Evolutionary conservation across 1,284 basidiomycete genomes (phyloP).

Genomic region (Microstroma glucosiphilum): DNA sequence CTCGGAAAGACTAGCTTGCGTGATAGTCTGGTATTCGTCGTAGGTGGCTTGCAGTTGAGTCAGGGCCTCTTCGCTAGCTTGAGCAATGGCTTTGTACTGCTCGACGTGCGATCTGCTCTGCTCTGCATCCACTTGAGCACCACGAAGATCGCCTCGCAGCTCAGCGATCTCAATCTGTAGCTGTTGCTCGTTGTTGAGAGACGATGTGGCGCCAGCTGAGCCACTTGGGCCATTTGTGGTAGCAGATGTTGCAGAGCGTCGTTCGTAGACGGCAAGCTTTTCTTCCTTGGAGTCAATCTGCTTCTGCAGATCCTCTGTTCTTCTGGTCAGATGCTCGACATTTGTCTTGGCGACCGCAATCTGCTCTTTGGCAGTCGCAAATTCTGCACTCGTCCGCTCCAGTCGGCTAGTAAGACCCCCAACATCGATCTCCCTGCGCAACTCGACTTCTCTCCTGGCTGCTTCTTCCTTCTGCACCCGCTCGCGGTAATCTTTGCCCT

Average conservation of each 20-base stretch:
- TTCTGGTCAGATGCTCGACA: constrained; percentile 71
- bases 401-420: constrained; percentile 69
- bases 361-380: constrained; percentile 66
- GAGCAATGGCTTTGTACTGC: constrained; percentile 76
- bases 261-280: constrained; percentile 79
- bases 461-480: constrained; percentile 77
- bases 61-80: constrained; percentile 71
- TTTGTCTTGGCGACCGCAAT: constrained; percentile 71
- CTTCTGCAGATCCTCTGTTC: constrained; percentile 64
- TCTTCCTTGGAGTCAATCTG: constrained; percentile 71
- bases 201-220: constrained; percentile 5
- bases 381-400: constrained; percentile 66
- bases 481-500: constrained; percentile 65
- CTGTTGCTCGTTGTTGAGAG: constrained; percentile 65
- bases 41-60: constrained; percentile 64
- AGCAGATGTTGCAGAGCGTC: constrained; percentile 52
- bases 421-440: constrained; percentile 74
- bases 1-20: constrained; percentile 49
- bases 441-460: constrained; percentile 62
- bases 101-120: constrained; percentile 66
- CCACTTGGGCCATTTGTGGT: constrained; percentile 16
- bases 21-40: constrained; percentile 61
- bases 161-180: constrained; percentile 72
- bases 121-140: constrained; percentile 64
- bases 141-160: constrained; percentile 56